phyloP scores from a whole-genome alignment of 1,284 basidiomycete species.

The Leccinum pachyderme region DNA sequence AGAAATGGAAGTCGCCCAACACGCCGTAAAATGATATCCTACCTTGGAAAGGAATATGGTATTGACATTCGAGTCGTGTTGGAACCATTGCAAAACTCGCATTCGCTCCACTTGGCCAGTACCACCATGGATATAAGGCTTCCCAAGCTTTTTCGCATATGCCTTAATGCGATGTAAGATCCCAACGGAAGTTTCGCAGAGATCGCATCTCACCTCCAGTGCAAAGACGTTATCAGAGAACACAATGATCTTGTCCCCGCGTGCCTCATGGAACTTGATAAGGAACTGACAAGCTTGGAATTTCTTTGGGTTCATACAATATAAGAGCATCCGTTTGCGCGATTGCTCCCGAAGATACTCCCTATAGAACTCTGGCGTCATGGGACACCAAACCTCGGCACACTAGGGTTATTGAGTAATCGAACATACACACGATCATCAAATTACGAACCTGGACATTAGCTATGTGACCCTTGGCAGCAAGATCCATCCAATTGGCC shows the following conservation, averaged over 20 bases:
- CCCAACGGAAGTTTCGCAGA: neutral
- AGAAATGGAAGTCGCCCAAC: conserved; percentile 13
- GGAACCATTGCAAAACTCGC: conserved; percentile 93
- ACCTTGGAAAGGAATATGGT: conserved; percentile 99
- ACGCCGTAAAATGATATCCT: conserved; percentile 19
- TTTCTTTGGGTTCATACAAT: conserved; percentile 99
- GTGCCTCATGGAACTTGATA: conserved; percentile 96
- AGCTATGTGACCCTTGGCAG: conserved; percentile 98
- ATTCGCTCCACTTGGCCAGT: conserved; percentile 96
- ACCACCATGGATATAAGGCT: conserved; percentile 95
- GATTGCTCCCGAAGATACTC: conserved; percentile 94
- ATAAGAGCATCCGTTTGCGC: conserved; percentile 92
- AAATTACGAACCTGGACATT: conserved; percentile 82
- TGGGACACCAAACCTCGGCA: conserved; percentile 99
- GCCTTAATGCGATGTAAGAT: conserved; percentile 49
- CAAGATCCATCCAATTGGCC: conserved; percentile 99
- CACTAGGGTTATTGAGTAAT: conserved; percentile 52
- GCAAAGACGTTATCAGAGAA: conserved; percentile 99
- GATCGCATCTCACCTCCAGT: conserved; percentile 68
- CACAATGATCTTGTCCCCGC: conserved; percentile 99
- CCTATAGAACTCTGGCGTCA: conserved; percentile 99
- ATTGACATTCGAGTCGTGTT: conserved; percentile 94
- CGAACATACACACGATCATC: conserved; percentile 1
- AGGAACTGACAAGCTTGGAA: conserved; percentile 99
- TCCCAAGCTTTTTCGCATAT: conserved; percentile 92